Evolutionary conservation across 139 green algal genomes (phyloP), one percentile per base, ranked within the genome.

Genomic region (Coccomyxa sp.): DNA sequence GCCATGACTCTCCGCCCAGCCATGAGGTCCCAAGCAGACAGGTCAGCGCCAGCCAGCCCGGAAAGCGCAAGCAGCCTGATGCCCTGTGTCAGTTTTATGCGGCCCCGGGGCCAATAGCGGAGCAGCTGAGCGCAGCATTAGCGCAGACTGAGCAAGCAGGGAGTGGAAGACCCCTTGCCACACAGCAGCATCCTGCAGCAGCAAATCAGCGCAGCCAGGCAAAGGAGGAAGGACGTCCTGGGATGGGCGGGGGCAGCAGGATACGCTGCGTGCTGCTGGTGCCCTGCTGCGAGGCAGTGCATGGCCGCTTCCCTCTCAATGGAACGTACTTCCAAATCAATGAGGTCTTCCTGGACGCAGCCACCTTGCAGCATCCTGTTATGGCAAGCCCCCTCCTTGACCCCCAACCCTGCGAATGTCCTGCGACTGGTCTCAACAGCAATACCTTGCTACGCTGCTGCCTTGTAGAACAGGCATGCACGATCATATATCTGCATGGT

Each of bases 311-410:
- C 77, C 91, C 93, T 0, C 87, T 97, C 1, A 94, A 95, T 68
- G 93, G 91, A 24, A 96, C 92, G 2, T 97, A 95, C 86, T 97
- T 97, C 79, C 91, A 95, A 79, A 70, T 88, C 70, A 93, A 91
- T 41, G 90, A 95, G 84, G 77, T 93, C 54, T 95, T 95, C 82
- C 75, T 89, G 9, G 88, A 92, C 31, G 37, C 89, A 73, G 0
- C 41, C 86, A 7, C 24, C 70, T 31, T 6, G 73, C 33, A 86
- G 86, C 4, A 31, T 91, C 18, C 70, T 55, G 69, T 82, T 91
- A 31, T 76, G 36, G 38, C 27, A 18, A n/a, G 22, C 71, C 55
- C 1, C 35, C 14, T 27, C 37, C n/a, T 24, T 27, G 16, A 9
- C 71, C 33, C 39, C 8, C 24, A 41, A 22, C 39, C 27, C 10